These are phyloP conservation scores for Saccharomyces eubayanus DNA, from an alignment of 805 yeast genomes.

Conservation along the genomic window DNA sequence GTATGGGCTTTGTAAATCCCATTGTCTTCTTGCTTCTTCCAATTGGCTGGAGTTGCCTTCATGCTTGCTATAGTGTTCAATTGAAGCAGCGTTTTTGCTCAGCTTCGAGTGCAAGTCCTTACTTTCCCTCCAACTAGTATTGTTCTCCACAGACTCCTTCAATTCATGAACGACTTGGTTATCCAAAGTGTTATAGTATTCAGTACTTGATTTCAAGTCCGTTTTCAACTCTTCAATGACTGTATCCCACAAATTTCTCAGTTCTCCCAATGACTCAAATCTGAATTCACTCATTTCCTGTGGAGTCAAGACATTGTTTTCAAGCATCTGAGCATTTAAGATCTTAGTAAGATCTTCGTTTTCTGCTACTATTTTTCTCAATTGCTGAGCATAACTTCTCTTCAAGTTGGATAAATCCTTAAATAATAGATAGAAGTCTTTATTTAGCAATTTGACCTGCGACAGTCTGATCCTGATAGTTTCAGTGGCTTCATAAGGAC, in stretches of 20 bases:
- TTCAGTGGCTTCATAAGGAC: constrained; percentile 54
- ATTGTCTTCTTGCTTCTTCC: constrained; percentile 43
- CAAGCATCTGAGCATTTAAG: constrained; percentile 28
- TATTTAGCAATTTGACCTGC: constrained; percentile 48
- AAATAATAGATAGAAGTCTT: constrained; percentile 54
- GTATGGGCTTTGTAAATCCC: constrained; percentile 74
- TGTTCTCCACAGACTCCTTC: constrained; percentile 44
- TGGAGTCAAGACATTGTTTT: constrained; percentile 35
- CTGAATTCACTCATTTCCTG: constrained; percentile 43
- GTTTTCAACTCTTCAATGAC: constrained; percentile 34
- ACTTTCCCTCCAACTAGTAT: constrained; percentile 48
- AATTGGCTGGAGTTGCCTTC: constrained; percentile 35
- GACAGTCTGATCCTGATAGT: constrained; percentile 48
- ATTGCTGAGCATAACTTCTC: constrained; percentile 40
- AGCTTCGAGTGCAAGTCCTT: constrained; percentile 38
- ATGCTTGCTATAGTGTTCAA: constrained; percentile 35
- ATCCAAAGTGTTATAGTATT: constrained; percentile 39
- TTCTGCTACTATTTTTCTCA: constrained; percentile 31
- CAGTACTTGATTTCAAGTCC: constrained; percentile 45
- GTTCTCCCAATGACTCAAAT: constrained; percentile 41
- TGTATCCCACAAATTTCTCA: constrained; percentile 38
- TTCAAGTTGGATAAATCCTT: constrained; percentile 44
- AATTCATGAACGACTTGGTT: constrained; percentile 50
- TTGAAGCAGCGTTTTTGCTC: constrained; percentile 36
- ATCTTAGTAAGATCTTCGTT: constrained; percentile 31